Conservation (phyloP, 352 stramenopile species). For the Globisporangium iwayamae region DNA sequence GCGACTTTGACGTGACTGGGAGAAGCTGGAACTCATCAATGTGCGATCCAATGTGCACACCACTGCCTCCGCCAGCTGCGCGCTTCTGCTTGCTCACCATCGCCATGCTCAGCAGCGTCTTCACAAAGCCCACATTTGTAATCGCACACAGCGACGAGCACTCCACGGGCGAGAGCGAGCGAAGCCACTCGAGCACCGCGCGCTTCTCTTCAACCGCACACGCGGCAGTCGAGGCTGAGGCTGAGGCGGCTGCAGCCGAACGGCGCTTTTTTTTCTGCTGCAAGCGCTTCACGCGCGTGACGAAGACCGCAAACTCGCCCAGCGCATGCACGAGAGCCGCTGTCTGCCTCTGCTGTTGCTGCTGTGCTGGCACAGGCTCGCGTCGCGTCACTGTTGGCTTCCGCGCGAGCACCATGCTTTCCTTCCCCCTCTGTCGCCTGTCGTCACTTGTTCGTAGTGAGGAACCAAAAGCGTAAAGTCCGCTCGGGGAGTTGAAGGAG, state of each 20-base stretch:
- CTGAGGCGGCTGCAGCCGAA: not conserved
- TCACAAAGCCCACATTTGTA: slow-evolving; percentile 69
- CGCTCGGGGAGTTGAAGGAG: not conserved
- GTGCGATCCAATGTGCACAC: slow-evolving; percentile 7
- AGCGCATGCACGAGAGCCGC: slow-evolving; percentile 45
- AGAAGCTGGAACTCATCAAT: slow-evolving; percentile 17
- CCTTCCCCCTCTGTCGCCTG: not conserved
- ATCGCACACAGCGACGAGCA: slow-evolving; percentile 61
- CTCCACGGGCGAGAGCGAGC: slow-evolving; percentile 31
- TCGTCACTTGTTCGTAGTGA: not conserved
- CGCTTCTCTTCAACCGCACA: slow-evolving; percentile 23
- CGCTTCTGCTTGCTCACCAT: slow-evolving; percentile 22
- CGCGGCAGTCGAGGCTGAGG: not conserved
- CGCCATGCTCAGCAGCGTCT: slow-evolving; percentile 73
- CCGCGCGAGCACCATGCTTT: slow-evolving; percentile 6
- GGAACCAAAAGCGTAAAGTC: slow-evolving; percentile 4
- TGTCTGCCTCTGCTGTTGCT: slow-evolving; percentile 3
- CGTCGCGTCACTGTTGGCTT: not conserved
- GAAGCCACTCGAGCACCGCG: slow-evolving; percentile 51
- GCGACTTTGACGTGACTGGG: slow-evolving; percentile 6
- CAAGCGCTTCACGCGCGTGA: slow-evolving; percentile 24
- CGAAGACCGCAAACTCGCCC: slow-evolving; percentile 51
- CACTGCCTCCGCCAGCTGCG: not conserved
- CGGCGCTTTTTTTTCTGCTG: slow-evolving; percentile 18
- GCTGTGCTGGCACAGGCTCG: not conserved